Evolutionary conservation across 495 filamentous ascomycete genomes (phyloP).

Genomic region (Neurospora cerealis): DNA sequence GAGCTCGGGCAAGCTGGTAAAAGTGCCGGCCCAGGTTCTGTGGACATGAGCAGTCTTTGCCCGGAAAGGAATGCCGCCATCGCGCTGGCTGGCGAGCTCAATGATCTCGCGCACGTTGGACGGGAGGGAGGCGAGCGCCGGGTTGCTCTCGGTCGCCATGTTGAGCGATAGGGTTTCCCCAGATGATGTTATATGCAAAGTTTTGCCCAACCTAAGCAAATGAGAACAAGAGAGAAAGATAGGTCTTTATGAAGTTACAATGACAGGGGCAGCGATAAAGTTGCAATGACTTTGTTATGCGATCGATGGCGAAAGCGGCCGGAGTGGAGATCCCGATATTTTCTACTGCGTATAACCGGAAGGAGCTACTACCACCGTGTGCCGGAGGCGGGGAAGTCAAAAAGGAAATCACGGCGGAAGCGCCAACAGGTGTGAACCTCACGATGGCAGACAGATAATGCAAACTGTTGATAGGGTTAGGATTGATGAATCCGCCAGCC

Average conservation of each 20-base stretch:
- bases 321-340: neutral
- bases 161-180: neutral
- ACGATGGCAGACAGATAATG: neutral
- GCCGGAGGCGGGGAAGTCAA: neutral
- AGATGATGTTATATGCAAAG: neutral
- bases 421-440: neutral
- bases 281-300: neutral
- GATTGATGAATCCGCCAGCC: neutral
- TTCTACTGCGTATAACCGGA: neutral
- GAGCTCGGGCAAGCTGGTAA: slow-evolving; percentile 76
- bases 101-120: slow-evolving; percentile 13
- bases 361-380: neutral
- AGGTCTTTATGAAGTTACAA: neutral
- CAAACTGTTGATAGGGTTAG: neutral
- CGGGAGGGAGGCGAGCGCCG: slow-evolving; percentile 8
- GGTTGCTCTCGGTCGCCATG: slow-evolving; percentile 8
- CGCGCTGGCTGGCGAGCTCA: slow-evolving; percentile 4
- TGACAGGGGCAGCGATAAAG: neutral
- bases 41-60: slow-evolving; percentile 61
- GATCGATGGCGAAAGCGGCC: neutral
- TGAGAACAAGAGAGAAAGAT: neutral
- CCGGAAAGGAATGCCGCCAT: slow-evolving; percentile 58
- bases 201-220: neutral
- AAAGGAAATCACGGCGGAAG: neutral
- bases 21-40: slow-evolving; percentile 95